Base-by-base conservation (phyloP, 2,329 filamentous ascomycete species). In the Plectosphaerella cucumerina region DNA sequence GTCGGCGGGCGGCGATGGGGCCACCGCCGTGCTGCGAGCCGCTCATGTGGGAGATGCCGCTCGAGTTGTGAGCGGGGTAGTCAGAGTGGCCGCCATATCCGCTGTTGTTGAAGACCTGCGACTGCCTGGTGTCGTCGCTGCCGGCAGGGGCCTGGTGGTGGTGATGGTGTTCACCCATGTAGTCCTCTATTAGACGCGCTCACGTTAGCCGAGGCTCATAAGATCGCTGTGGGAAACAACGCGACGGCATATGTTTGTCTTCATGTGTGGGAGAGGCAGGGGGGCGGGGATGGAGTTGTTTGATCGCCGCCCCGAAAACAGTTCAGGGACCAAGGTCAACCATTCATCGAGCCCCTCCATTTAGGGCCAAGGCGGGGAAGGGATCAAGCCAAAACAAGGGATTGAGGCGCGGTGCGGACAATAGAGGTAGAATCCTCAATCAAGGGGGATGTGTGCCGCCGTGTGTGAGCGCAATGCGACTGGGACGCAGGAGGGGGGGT, bases 91-190 rank as follows among this genome's bases (percentile, higher is more conserved):
- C 70, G 49, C 71, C 77, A 62, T 91, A 90, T 45, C 81, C 47
- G 44, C 46, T 56, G 35, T 49, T 81, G 46, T 81, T 77, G 69
- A 94, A 95, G 58, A 86, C 85, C 54, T 94, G 89, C 41, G 82
- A 74, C 51, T 86, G 85, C 59, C 89, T 86, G 55, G 88, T 78
- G 62, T 92, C 87, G 55, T 84, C 80, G 54, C 63, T 57, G 57
- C 75, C 76, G 59, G 76, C 79, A 52, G 79, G 80, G 52, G 80
- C 75, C 65, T 82, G 82, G 59, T 81, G 79, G 53, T 86, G 83
- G 64, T 89, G 86, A 65, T 86, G 77, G 68, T 85, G 80, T 63
- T 83, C 79, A 64, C 84, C 78, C 73, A 84, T 84, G 63, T 74
- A 63, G 60, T 80, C 81, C 68, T 78, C 85, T 81, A 70, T 42